Evolutionary conservation across 768 basidiomycete species (phyloP), one percentile per base, ranked within the genome.

Genomic region (Pleurotus tuoliensis): DNA sequence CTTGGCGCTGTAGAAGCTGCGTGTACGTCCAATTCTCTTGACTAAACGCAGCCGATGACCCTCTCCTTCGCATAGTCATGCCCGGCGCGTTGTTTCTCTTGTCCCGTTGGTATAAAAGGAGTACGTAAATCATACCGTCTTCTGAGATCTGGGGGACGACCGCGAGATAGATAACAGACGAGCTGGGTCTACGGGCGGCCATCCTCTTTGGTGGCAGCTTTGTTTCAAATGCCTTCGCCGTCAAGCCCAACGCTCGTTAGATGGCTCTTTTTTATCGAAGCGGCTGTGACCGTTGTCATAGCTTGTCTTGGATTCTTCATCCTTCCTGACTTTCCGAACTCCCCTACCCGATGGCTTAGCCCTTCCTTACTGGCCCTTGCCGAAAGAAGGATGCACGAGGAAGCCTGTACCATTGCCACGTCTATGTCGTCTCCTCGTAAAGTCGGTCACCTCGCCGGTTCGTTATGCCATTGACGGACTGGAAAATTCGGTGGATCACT

Each of bases 401-500:
- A 90, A 57, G 64, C 61, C 5, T 67, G 68, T 15, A 50, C 65
- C 34, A 62, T 54, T 8, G 37, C 63, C 67, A 39, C 49, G 25
- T 5, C 37, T 44, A n/a, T 20, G 13, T 7, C 25, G 54, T 16
- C 45, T 46, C 39, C 62, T 16, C 67, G 67, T 40, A 18, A 53
- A 48, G 82, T 74, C 82, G 69, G 62, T 5, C 68, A 71, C 20
- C 50, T 59, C 15, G 65, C 66, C 25, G 88, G 7, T 64, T 92
- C 3, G 58, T 69, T 8, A 64, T 86, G 60, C 88, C 90, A 9
- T 44, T 90, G 56, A 72, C 76, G 9, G 90, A 92, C 65, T 77
- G 80, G 80, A 87, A 86, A 69, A 86, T 90, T 54, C 91, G 88
- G 84, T 86, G 73, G 71, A 69, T 78, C 48, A 66, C 75, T 5